These are phyloP conservation scores for Ganoderma meredithae DNA, from an alignment of 1,284 basidiomycete genomes.

Conservation along the genomic window DNA sequence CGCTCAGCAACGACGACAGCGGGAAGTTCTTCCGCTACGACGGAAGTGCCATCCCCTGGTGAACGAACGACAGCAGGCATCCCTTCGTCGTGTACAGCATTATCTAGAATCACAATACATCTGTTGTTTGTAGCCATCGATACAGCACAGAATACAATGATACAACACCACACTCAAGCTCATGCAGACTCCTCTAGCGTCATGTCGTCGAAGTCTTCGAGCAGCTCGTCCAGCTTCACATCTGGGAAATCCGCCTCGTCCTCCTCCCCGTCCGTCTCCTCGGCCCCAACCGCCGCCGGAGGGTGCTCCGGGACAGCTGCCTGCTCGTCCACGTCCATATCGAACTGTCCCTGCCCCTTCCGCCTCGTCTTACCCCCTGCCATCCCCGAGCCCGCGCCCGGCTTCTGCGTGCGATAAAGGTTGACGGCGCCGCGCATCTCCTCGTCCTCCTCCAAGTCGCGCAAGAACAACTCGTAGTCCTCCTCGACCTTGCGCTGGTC, in stretches of 20 bases:
- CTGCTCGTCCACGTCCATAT: slow-evolving; percentile 78
- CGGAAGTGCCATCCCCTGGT: slow-evolving; percentile 36
- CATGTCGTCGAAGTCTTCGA: slow-evolving; percentile 93
- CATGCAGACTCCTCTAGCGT: slow-evolving; percentile 54
- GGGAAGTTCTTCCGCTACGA: slow-evolving; percentile 44
- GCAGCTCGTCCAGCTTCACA: slow-evolving; percentile 85
- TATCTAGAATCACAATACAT: slow-evolving; percentile 7
- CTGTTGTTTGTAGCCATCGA: neutral
- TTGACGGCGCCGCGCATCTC: slow-evolving; percentile 92
- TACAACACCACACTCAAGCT: slow-evolving; percentile 16
- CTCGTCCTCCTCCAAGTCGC: slow-evolving; percentile 96
- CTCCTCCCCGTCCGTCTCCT: slow-evolving; percentile 45
- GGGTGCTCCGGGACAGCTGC: slow-evolving; percentile 40
- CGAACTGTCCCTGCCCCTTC: slow-evolving; percentile 60
- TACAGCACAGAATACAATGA: slow-evolving; percentile 11
- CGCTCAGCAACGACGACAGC: slow-evolving; percentile 36
- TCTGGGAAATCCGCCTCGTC: slow-evolving; percentile 95
- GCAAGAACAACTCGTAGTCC: slow-evolving; percentile 96
- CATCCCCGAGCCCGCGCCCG: slow-evolving; percentile 53
- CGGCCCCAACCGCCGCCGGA: slow-evolving; percentile 25
- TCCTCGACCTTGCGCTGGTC: slow-evolving; percentile 95
- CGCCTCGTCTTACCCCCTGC: slow-evolving; percentile 57
- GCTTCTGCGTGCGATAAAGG: slow-evolving; percentile 78
- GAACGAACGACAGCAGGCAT: neutral
- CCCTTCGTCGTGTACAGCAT: neutral